These are phyloP conservation scores for Ceratocystis diversiconidia DNA, from an alignment of 2,329 filamentous ascomycete genomes.

Conservation along the genomic window DNA sequence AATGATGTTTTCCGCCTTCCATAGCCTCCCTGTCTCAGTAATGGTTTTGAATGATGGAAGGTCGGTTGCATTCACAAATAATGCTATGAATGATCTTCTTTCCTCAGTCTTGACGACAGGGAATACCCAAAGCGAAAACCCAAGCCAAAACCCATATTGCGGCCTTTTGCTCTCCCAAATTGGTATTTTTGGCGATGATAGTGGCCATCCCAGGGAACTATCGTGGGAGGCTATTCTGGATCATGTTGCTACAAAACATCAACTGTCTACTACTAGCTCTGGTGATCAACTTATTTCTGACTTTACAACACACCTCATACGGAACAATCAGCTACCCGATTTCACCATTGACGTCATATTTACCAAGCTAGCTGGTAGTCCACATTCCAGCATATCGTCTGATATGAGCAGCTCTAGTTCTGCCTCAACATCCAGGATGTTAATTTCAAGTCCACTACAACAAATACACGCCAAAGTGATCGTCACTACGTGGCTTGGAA, in stretches of 20 bases:
- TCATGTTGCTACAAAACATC: constrained; percentile 28
- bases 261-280: not conserved
- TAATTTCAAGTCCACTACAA: not conserved
- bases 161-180: constrained; percentile 44
- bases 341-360: constrained; percentile 14
- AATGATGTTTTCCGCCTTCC: constrained; percentile 52
- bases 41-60: constrained; percentile 55
- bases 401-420: constrained; percentile 21
- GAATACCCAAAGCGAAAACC: not conserved
- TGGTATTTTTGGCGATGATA: constrained; percentile 58
- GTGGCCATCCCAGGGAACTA: constrained; percentile 47
- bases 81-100: constrained; percentile 57
- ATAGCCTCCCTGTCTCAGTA: constrained; percentile 59
- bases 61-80: constrained; percentile 58
- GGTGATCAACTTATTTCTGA: not conserved
- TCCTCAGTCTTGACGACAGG: not conserved
- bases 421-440: constrained; percentile 11
- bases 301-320: constrained; percentile 6
- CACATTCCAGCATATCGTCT: not conserved
- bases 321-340: constrained; percentile 12
- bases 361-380: not conserved
- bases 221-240: constrained; percentile 46
- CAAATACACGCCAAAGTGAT: constrained; percentile 58
- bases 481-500: constrained; percentile 55
- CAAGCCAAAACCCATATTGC: not conserved